Evolutionary conservation across 768 basidiomycete species (phyloP).

Genomic region (Phylloporus scabripes): DNA sequence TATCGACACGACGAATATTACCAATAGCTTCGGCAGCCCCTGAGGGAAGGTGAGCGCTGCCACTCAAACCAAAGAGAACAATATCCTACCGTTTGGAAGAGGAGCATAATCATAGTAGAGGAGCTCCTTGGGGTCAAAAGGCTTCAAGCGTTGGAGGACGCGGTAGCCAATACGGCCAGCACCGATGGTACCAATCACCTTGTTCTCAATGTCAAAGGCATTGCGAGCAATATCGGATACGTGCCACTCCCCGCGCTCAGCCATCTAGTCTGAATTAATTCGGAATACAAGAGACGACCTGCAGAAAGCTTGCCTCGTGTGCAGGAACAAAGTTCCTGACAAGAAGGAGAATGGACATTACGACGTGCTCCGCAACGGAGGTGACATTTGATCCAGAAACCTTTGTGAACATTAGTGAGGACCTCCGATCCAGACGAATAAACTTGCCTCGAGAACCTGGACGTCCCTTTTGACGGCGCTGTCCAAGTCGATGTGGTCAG

Average conservation of each 20-base stretch:
- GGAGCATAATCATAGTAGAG: constrained; percentile 82
- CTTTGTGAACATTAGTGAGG: not conserved
- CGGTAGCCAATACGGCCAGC: constrained; percentile 79
- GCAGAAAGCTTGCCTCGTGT: constrained; percentile 51
- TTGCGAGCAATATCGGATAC: constrained; percentile 77
- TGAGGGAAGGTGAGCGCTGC: constrained; percentile 6
- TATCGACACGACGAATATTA: constrained; percentile 61
- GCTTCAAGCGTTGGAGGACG: constrained; percentile 71
- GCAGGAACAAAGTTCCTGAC: constrained; percentile 86
- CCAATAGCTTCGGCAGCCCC: constrained; percentile 63
- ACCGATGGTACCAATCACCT: constrained; percentile 87
- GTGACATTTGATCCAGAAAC: constrained; percentile 78
- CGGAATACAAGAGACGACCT: not conserved
- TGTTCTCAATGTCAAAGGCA: constrained; percentile 83
- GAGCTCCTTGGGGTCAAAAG: constrained; percentile 85
- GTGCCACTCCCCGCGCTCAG: constrained; percentile 78
- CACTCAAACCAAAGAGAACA: not conserved
- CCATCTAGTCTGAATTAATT: constrained; percentile 46
- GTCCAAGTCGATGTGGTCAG: constrained; percentile 85
- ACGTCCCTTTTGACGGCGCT: constrained; percentile 75
- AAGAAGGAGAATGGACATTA: constrained; percentile 85
- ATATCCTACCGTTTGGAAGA: constrained; percentile 49
- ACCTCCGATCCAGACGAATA: not conserved
- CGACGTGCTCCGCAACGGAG: constrained; percentile 83
- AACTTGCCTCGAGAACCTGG: constrained; percentile 59